Evolutionary conservation across 441 rosid species (phyloP).

Genomic region (Aleurites moluccanus): DNA sequence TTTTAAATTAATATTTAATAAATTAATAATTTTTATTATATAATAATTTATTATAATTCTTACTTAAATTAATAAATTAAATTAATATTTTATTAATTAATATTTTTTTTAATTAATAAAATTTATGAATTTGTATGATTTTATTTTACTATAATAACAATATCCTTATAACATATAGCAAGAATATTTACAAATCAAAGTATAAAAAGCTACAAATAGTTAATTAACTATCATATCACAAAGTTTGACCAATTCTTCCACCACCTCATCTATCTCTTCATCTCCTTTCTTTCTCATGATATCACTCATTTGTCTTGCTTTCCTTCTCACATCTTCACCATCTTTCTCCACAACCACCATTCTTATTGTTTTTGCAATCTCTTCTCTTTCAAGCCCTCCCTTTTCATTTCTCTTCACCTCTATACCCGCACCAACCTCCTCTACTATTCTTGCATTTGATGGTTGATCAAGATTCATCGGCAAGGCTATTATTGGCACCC

Average conservation of each 20-base stretch:
- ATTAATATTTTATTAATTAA: too few species aligned
- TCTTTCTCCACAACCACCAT: slow-evolving; percentile 26
- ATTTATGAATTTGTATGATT: too few species aligned
- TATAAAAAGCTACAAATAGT: neutral
- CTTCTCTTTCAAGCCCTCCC: slow-evolving; percentile 29
- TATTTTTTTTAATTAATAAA: too few species aligned
- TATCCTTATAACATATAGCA: too few species aligned
- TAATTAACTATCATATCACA: neutral
- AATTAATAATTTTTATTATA: too few species aligned
- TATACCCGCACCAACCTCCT: slow-evolving; percentile 36
- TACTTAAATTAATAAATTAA: too few species aligned
- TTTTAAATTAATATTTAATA: too few species aligned
- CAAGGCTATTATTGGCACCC: slow-evolving; percentile 52
- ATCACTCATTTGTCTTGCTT: slow-evolving; percentile 31
- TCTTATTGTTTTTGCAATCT: slow-evolving; percentile 32
- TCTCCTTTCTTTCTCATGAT: slow-evolving; percentile 29
- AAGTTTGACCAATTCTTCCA: slow-evolving; percentile 21
- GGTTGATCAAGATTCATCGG: slow-evolving; percentile 58
- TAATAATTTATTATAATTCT: too few species aligned
- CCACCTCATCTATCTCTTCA: slow-evolving; percentile 33
- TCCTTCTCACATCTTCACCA: slow-evolving; percentile 35
- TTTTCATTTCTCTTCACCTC: slow-evolving; percentile 31
- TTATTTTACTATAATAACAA: too few species aligned
- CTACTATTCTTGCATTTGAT: slow-evolving; percentile 36
- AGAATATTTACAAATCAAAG: too few species aligned